Base-by-base conservation (phyloP, 257 asterid genomes). In the Nicotiana undulata region DNA sequence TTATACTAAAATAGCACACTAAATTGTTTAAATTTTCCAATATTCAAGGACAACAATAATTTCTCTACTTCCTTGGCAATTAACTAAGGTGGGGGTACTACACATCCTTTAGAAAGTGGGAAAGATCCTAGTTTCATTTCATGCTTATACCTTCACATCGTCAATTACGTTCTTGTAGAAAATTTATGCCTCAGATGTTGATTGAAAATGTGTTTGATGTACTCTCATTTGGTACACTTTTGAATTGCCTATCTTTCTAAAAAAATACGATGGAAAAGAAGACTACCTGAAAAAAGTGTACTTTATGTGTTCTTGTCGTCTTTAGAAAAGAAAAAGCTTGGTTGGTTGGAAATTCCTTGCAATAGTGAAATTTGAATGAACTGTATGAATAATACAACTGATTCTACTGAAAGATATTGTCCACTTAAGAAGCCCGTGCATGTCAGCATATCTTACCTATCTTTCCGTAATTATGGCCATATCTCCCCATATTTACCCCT, bases 371-470 rank as follows among this genome's bases (percentile, higher is more conserved):
- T 58, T 44, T 82, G 10, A 56, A 56, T 56, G 24, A 18, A 55
- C 16, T 29, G 44, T 64, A 64, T 29, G 12, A 29, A 31, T 15
- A 63, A 3, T 63, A 63, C 12, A 40, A 40, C 59, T 60, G 65
- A 60, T 11, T 22, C 65, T 60, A 22, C 31, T 44, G 59, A 70
- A 70, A 72, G 58, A 68, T 68, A 44, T 44, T 70, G 59, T 32
- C 77, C 94, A 89, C 94, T 88, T 68, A 81, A 87, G 86, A 87
- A 84, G 83, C 92, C 86, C 76, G 32, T 68, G 85, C 83, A 82
- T 84, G 87, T 89, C 90, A 89, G 85, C 94, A 82, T 86, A 89
- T 91, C 93, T 89, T 88, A 86, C 88, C 92, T 80, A 83, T 85
- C 85, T 83, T 85, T 81, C 88, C 58, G 68, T 80, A 79, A 84